phyloP scores from a whole-genome alignment of 345 rosid species.

The Microthlaspi erraticum region DNA sequence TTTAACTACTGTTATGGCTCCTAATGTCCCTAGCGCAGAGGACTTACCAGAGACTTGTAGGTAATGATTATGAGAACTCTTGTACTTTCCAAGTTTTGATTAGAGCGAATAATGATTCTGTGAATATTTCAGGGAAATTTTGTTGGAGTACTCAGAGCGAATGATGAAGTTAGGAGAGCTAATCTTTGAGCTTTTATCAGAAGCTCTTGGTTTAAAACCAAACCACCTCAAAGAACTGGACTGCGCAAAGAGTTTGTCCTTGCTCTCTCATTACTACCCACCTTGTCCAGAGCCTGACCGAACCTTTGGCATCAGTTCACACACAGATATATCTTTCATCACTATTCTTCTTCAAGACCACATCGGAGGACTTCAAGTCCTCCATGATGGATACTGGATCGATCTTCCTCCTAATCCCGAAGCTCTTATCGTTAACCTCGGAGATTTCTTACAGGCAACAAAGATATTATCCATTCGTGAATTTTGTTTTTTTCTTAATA shows the following conservation, averaged over 20 bases:
- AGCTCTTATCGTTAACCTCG: conserved; percentile 41
- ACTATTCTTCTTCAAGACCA: conserved; percentile 61
- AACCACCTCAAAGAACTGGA: conserved; percentile 46
- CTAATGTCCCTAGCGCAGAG: conserved; percentile 28
- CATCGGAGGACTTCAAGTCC: conserved; percentile 62
- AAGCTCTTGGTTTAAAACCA: conserved; percentile 55
- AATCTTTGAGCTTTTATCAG: conserved; percentile 55
- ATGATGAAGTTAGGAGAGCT: conserved; percentile 45
- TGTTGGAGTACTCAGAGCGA: conserved; percentile 47
- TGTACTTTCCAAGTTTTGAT: neutral
- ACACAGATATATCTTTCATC: conserved; percentile 53
- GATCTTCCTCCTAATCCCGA: conserved; percentile 53
- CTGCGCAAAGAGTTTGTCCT: conserved; percentile 44
- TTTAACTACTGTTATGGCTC: conserved; percentile 33
- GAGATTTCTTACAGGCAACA: too few relatives aligned
- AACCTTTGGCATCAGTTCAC: conserved; percentile 52
- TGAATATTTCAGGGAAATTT: conserved; percentile 41
- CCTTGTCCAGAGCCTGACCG: conserved; percentile 58
- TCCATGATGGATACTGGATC: conserved; percentile 50
- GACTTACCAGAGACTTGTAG: conserved; percentile 45
- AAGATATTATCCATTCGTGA: too few relatives aligned
- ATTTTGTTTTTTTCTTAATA: too few relatives aligned
- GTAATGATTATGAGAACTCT: too few relatives aligned
- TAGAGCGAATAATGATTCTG: too few relatives aligned
- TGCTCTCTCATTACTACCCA: conserved; percentile 58